These are phyloP conservation scores for Suhomyces emberorum DNA, from an alignment of 805 yeast genomes.

Conservation along the genomic window DNA sequence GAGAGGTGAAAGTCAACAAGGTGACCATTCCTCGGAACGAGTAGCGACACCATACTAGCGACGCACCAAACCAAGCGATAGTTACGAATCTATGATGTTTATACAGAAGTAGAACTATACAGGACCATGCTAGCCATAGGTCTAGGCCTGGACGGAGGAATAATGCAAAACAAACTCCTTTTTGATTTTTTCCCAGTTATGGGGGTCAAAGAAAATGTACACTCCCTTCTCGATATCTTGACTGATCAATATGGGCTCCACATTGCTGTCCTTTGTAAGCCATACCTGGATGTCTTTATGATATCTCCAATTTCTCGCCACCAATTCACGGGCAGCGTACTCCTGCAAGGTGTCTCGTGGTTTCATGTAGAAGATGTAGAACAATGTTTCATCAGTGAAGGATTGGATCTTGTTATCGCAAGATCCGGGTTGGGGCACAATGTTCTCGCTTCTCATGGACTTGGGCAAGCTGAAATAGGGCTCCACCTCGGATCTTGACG, in stretches of 20 bases:
- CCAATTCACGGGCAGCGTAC: constrained; percentile 86
- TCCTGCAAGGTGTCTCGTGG: constrained; percentile 94
- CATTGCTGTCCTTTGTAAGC: constrained; percentile 89
- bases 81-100: no score
- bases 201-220: constrained; percentile 92
- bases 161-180: constrained; percentile 58
- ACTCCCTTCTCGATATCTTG: constrained; percentile 90
- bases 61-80: no score
- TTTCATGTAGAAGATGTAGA: constrained; percentile 88
- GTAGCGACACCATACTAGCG: no score
- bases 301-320: constrained; percentile 92
- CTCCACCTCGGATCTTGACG: constrained; percentile 84
- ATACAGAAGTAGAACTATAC: no score
- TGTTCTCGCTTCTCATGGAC: constrained; percentile 28
- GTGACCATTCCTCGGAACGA: constrained; percentile 36
- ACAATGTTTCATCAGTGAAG: constrained; percentile 87
- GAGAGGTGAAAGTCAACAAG: constrained; percentile 89
- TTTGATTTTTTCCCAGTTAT: constrained; percentile 91
- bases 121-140: no score
- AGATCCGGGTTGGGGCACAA: constrained; percentile 40
- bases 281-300: constrained; percentile 95
- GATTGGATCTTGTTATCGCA: constrained; percentile 50
- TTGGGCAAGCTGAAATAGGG: constrained; percentile 72
- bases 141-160: constrained; percentile 29
- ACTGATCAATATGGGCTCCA: constrained; percentile 77